Evolutionary conservation across 2,329 filamentous ascomycete genomes (phyloP).

Genomic region (Neonectria neomacrospora): DNA sequence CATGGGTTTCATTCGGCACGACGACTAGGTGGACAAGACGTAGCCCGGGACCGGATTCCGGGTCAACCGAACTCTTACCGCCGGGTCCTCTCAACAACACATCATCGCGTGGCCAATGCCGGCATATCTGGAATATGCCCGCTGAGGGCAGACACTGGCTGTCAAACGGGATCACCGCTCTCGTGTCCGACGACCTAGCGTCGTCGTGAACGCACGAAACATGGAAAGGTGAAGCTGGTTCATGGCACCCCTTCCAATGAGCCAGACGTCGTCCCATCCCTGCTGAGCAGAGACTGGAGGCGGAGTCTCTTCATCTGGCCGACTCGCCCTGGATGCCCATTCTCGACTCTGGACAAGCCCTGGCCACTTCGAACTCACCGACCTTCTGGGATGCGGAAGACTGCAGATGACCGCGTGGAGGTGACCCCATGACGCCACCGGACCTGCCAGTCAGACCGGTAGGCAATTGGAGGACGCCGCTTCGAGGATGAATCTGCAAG

Average conservation of each 20-base stretch:
- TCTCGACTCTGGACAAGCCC: slow-evolving; percentile 16
- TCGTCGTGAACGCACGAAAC: slow-evolving; percentile 29
- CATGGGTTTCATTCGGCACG: slow-evolving; percentile 46
- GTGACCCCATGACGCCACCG: slow-evolving; percentile 28
- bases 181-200: slow-evolving; percentile 22
- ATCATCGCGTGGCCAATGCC: slow-evolving; percentile 51
- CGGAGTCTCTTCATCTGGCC: slow-evolving; percentile 39
- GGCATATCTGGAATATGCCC: slow-evolving; percentile 54
- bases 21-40: slow-evolving; percentile 34
- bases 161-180: slow-evolving; percentile 54
- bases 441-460: slow-evolving; percentile 43
- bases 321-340: slow-evolving; percentile 31
- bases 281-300: slow-evolving; percentile 49
- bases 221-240: slow-evolving; percentile 46
- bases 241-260: slow-evolving; percentile 45
- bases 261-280: slow-evolving; percentile 43
- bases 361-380: slow-evolving; percentile 3
- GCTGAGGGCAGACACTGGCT: slow-evolving; percentile 57
- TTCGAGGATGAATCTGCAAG: slow-evolving; percentile 33
- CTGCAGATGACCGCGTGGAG: slow-evolving; percentile 33
- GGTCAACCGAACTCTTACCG: slow-evolving; percentile 32
- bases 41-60: slow-evolving; percentile 46
- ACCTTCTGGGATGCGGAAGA: slow-evolving; percentile 24
- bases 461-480: slow-evolving; percentile 35
- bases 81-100: slow-evolving; percentile 46